Evolutionary conservation across 2,329 filamentous ascomycete species (phyloP).

Genomic region (Colletotrichum sp.): DNA sequence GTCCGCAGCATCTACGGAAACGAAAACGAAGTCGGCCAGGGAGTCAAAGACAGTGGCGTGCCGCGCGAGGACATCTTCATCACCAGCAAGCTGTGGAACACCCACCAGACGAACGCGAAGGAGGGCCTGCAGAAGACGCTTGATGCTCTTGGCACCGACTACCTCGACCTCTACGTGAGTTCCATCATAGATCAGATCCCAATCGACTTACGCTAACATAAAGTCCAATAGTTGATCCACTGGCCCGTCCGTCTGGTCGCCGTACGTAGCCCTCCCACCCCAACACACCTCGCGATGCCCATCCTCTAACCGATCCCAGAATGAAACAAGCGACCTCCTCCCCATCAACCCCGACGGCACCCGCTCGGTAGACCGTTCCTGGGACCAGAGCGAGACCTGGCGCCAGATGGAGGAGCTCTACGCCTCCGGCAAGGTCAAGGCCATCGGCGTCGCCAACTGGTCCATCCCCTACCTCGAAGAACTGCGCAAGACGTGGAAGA

Average conservation of each 20-base stretch:
- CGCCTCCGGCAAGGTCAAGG: not conserved
- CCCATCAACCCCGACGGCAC: not conserved
- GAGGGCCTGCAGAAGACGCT: not conserved
- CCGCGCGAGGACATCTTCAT: not conserved
- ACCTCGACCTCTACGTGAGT: not conserved
- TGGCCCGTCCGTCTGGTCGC: not conserved
- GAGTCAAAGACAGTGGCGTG: not conserved
- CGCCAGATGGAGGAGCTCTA: not conserved
- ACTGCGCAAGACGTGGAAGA: not conserved
- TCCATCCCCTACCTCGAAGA: not conserved
- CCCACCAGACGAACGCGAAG: not conserved
- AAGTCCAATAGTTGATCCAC: fast-evolving
- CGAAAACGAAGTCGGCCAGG: not conserved
- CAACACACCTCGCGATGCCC: not conserved
- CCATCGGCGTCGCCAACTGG: not conserved
- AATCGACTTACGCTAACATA: fast-evolving
- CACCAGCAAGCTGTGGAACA: not conserved
- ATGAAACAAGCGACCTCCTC: not conserved
- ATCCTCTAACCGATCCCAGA: not conserved
- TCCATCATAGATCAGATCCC: fast-evolving
- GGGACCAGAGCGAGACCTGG: not conserved
- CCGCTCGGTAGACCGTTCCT: not conserved
- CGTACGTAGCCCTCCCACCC: not conserved
- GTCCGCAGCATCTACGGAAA: not conserved
- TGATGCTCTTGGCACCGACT: not conserved